phyloP scores from a whole-genome alignment of 2,329 filamentous ascomycete species.

The Setomelanomma holmii region DNA sequence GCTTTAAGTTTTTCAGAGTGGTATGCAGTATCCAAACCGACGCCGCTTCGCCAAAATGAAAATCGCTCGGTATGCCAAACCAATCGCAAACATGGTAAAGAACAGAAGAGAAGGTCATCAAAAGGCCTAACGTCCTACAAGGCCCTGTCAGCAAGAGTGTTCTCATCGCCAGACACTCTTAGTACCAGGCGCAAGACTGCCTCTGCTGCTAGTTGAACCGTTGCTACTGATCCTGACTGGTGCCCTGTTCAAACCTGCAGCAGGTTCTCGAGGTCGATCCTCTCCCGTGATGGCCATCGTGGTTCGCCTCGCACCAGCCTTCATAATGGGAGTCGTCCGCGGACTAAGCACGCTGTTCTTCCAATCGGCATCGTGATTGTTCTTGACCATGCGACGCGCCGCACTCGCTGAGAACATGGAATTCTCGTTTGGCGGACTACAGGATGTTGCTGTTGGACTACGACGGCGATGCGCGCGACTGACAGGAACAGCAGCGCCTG shows the following conservation, averaged over 20 bases:
- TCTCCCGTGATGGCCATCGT: constrained; percentile 44
- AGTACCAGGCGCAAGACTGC: constrained; percentile 37
- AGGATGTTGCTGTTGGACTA: constrained; percentile 58
- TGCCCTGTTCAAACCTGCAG: constrained; percentile 33
- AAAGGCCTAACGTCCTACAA: constrained; percentile 1
- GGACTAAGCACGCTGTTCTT: constrained; percentile 68
- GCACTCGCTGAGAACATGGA: constrained; percentile 70
- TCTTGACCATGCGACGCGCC: constrained; percentile 71
- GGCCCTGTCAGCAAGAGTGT: constrained; percentile 3
- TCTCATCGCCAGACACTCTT: constrained; percentile 45
- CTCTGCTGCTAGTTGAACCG: constrained; percentile 33
- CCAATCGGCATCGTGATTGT: constrained; percentile 63
- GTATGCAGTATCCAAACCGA: neutral
- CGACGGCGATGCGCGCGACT: constrained; percentile 59
- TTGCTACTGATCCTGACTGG: constrained; percentile 44
- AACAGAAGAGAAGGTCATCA: neutral
- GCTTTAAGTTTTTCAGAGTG: neutral
- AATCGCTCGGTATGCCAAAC: neutral
- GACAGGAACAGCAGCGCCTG: constrained; percentile 49
- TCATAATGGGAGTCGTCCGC: constrained; percentile 65
- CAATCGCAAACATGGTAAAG: neutral
- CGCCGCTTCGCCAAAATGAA: neutral
- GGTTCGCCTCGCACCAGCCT: constrained; percentile 52
- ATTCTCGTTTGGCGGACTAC: constrained; percentile 64
- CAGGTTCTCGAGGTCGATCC: constrained; percentile 35